Evolutionary conservation across 768 basidiomycete species (phyloP).

Genomic region (Boletellus emodensis): DNA sequence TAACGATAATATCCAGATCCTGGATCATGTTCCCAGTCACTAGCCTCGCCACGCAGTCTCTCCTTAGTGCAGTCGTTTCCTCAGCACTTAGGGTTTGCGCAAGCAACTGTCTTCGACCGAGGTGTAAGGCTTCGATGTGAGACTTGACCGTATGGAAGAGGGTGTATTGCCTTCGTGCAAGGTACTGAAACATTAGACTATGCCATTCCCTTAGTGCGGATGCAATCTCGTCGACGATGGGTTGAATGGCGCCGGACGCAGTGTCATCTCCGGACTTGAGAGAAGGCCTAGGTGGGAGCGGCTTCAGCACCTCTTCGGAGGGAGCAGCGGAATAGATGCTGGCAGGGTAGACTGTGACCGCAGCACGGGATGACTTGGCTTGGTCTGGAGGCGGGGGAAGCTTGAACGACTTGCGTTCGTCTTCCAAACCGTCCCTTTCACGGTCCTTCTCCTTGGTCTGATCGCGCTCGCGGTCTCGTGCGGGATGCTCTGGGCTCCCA

Average conservation of each 20-base stretch:
- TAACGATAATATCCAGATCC: conserved; percentile 91
- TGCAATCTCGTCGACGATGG: conserved; percentile 95
- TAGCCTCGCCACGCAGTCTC: conserved; percentile 83
- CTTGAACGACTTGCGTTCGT: conserved; percentile 60
- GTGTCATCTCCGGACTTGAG: conserved; percentile 95
- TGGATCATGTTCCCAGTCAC: conserved; percentile 91
- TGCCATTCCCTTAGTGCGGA: conserved; percentile 97
- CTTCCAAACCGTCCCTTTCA: conserved; percentile 62
- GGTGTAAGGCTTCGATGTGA: conserved; percentile 87
- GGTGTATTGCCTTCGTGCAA: conserved; percentile 83
- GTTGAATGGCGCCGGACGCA: conserved; percentile 72
- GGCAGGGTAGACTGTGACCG: conserved; percentile 66
- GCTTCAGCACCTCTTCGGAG: conserved; percentile 63
- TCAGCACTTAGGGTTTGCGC: conserved; percentile 83
- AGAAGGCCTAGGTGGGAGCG: conserved; percentile 86
- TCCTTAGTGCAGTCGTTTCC: conserved; percentile 75
- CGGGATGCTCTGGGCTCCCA: conserved; percentile 23
- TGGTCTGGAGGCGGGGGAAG: conserved; percentile 73
- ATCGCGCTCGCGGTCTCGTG: conserved; percentile 33
- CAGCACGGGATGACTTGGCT: conserved; percentile 67
- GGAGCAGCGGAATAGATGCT: conserved; percentile 74
- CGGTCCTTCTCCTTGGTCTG: conserved; percentile 47
- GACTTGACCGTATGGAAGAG: conserved; percentile 83
- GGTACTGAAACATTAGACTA: conserved; percentile 84
- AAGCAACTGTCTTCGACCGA: conserved; percentile 87